Base-by-base conservation (phyloP, 2,329 filamentous ascomycete species). In the Dendryphion nanum region DNA sequence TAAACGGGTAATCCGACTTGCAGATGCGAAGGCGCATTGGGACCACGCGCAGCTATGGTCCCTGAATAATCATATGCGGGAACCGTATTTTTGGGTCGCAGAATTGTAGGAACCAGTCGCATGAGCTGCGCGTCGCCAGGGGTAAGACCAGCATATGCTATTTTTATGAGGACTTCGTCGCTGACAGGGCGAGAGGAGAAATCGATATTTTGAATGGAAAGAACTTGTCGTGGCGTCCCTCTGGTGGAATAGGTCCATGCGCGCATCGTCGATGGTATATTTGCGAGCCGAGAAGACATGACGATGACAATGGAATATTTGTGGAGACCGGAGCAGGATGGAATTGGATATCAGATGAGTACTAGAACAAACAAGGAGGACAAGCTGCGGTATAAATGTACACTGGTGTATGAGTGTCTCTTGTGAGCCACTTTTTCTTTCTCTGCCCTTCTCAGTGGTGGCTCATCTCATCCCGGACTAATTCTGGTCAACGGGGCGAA, bases 131-230 rank as follows among this genome's bases (percentile, higher is more conserved):
- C 57, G 30, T 59, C 57, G 33, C 61, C 66, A 12, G 63, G 61
- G 37, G 70, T 71, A 37, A 73, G 63, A 7, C 60, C 66, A 2
- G 55, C 59, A 40, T 70, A 68, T 31, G 63, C 58, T n/a, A 67
- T 33, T 24, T 45, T 44, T 33, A 53, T 29, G 18, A 48, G 32
- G 21, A 48, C 23, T 24, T 48, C 31, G 23, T 19, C 19, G 23
- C 33, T 41, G 15, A 30, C 39, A 17, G 38, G 39, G 14, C 18
- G 31, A 13, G 32, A 17, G 7, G 41, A 41, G 2, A 38, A 18
- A 7, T 42, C 39, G 10, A 45, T 21, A 6, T n/a, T 21, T 12
- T 15, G 36, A 23, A 46, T 28, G 6, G 20, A 26, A 23, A 48
- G 37, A 20, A 43, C 40, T 37, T 40, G 8, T n/a, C 44, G 41